These are phyloP conservation scores for Diaporthe batatas DNA, from an alignment of 2,329 filamentous ascomycete species.

Conservation along the genomic window DNA sequence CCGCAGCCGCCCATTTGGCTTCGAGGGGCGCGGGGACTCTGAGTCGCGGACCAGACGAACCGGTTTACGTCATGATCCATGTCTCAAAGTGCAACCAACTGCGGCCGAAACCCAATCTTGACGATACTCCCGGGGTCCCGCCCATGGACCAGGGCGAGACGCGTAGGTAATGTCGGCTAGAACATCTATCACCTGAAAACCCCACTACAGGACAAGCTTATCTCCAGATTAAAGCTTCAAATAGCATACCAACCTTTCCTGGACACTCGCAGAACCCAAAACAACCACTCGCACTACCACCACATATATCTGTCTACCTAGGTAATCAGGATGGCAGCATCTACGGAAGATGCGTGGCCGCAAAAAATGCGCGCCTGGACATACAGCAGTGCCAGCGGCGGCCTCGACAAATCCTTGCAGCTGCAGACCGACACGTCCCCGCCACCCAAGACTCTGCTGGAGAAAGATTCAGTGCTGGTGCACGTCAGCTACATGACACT, in stretches of 20 bases:
- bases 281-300: neutral
- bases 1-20: neutral
- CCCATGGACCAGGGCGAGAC: neutral
- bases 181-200: neutral
- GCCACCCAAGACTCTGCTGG: constrained; percentile 54
- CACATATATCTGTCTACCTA: neutral
- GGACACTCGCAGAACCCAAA: neutral
- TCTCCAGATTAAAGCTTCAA: neutral
- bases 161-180: neutral
- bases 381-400: constrained; percentile 59
- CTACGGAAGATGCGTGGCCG: constrained; percentile 32
- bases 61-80: constrained; percentile 29
- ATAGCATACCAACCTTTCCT: too few relatives aligned
- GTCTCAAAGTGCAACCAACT: neutral
- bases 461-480: constrained; percentile 65
- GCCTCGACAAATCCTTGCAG: constrained; percentile 66
- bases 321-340: constrained; percentile 30
- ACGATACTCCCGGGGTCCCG: constrained; percentile 21
- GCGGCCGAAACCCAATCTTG: constrained; percentile 27
- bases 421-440: constrained; percentile 58
- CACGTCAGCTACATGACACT: constrained; percentile 65
- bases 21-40: neutral
- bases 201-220: neutral
- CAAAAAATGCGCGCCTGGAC: constrained; percentile 70
- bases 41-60: neutral